Percentiles rank a stretch among this genome's conserved stretches.
Conservation (phyloP, 331 rosid genomes). For the Quercus phellos region DNA sequence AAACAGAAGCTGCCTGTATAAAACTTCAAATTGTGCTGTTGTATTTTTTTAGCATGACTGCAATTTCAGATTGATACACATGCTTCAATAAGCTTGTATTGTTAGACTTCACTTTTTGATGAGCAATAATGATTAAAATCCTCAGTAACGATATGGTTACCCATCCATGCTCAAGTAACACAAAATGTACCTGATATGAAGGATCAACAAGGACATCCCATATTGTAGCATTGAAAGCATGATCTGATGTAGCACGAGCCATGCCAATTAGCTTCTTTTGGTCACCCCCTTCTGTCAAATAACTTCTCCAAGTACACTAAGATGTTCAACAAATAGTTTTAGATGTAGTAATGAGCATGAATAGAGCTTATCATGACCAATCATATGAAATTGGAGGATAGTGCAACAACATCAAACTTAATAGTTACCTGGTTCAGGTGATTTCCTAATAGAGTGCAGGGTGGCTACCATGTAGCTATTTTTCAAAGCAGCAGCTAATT, state of each 20-base stretch:
- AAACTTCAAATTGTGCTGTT: not conserved
- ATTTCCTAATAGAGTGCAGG: slow-evolving; percentile 61
- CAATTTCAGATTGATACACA: not conserved
- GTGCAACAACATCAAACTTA: slow-evolving; percentile 20
- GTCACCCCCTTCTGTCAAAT: slow-evolving; percentile 84
- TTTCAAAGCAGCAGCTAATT: slow-evolving; percentile 80
- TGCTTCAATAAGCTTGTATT: not conserved
- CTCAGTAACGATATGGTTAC: not conserved
- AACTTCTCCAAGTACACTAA: slow-evolving; percentile 98
- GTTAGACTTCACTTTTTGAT: not conserved
- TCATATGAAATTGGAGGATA: slow-evolving; percentile 14
- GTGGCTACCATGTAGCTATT: slow-evolving; percentile 93
- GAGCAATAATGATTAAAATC: not conserved
- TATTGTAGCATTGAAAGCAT: slow-evolving; percentile 96
- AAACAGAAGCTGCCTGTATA: not conserved
- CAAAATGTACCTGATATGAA: slow-evolving; percentile 62
- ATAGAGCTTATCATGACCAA: slow-evolving; percentile 20
- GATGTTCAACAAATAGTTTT: slow-evolving; percentile 70
- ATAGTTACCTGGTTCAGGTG: slow-evolving; percentile 74
- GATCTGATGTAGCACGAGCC: slow-evolving; percentile 99
- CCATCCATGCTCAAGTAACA: slow-evolving; percentile 14
- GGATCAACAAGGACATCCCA: slow-evolving; percentile 99
- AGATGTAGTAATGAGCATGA: slow-evolving; percentile 38
- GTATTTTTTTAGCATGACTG: not conserved
- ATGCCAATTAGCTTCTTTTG: slow-evolving; percentile 82